phyloP scores from a whole-genome alignment of 2,329 filamentous ascomycete species.

The Fusarium sp. region DNA sequence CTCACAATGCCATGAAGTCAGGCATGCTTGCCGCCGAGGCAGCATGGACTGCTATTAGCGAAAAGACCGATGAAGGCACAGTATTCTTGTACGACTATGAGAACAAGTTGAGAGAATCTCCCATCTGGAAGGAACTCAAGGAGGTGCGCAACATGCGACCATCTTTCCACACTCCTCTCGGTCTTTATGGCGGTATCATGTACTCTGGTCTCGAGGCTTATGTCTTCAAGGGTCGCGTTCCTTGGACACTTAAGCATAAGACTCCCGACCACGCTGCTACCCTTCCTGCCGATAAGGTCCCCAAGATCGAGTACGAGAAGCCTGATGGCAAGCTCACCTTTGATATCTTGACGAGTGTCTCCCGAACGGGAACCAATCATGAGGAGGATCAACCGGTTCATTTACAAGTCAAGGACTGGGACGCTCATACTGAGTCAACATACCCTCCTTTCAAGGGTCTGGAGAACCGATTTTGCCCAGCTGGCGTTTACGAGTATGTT shows the following conservation, averaged over 20 bases:
- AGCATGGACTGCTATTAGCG: constrained; percentile 77
- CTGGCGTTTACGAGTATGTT: constrained; percentile 97
- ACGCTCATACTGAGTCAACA: constrained; percentile 82
- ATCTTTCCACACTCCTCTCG: constrained; percentile 88
- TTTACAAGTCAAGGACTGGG: constrained; percentile 94
- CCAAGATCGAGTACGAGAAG: constrained; percentile 96
- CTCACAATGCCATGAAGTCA: constrained; percentile 96
- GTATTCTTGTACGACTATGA: constrained; percentile 97
- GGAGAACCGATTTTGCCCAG: constrained; percentile 96
- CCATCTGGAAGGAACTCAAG: constrained; percentile 93
- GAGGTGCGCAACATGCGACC: constrained; percentile 98
- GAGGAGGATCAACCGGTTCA: constrained; percentile 99
- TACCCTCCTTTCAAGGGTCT: constrained; percentile 91
- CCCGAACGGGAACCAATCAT: constrained; percentile 95
- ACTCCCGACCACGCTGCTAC: constrained; percentile 81
- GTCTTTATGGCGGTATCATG: constrained; percentile 86
- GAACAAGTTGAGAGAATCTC: constrained; percentile 83
- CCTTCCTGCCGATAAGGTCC: constrained; percentile 78
- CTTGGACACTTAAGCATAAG: constrained; percentile 93
- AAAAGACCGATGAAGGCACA: constrained; percentile 67
- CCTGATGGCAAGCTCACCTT: constrained; percentile 95
- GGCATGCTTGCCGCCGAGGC: constrained; percentile 97
- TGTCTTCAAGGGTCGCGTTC: constrained; percentile 82
- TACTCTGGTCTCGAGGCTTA: constrained; percentile 96
- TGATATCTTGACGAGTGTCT: constrained; percentile 95